A percentile compares a stretch with the other conserved stretches of the same genome.
Conservation (phyloP, 805 yeast genomes). For the Kodamaea sagamina region DNA sequence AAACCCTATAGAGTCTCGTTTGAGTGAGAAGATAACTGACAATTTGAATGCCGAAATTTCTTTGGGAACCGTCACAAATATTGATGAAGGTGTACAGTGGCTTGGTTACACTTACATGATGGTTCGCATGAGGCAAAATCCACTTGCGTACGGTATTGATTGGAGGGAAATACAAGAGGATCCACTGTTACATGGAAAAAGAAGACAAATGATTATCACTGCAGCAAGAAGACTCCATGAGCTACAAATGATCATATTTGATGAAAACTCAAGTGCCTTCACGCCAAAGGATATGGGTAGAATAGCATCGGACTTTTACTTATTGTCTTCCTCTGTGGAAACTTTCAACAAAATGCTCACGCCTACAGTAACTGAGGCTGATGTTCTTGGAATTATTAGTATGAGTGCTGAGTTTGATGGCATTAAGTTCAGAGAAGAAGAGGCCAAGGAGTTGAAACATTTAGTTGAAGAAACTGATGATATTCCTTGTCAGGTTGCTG, state of each 20-base stretch:
- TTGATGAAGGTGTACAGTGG: conserved; percentile 96
- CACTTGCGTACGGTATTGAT: conserved; percentile 86
- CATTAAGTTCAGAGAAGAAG: conserved; percentile 87
- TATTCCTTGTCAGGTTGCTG: conserved; percentile 77
- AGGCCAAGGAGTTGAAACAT: conserved; percentile 66
- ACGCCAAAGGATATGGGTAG: conserved; percentile 89
- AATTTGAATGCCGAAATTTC: conserved; percentile 96
- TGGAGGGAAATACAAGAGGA: conserved; percentile 86
- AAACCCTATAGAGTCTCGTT: conserved; percentile 90
- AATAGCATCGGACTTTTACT: conserved; percentile 90
- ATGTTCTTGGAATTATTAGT: conserved; percentile 81
- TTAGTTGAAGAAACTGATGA: conserved; percentile 55
- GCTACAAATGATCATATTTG: conserved; percentile 91
- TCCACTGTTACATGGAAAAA: conserved; percentile 69
- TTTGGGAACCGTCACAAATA: conserved; percentile 89
- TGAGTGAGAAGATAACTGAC: conserved; percentile 78
- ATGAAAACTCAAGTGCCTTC: conserved; percentile 78
- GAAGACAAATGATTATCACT: conserved; percentile 71
- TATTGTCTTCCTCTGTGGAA: conserved; percentile 82
- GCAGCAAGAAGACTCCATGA: conserved; percentile 86
- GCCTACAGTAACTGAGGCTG: conserved; percentile 90
- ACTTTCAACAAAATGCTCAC: conserved; percentile 82
- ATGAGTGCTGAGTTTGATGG: conserved; percentile 94
- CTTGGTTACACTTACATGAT: conserved; percentile 94
- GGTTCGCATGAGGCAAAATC: conserved; percentile 93